Percentiles rank a stretch among this genome's conserved stretches.
These are phyloP conservation scores for Xylaria grammica DNA, from an alignment of 495 filamentous ascomycete genomes.

Conservation along the genomic window DNA sequence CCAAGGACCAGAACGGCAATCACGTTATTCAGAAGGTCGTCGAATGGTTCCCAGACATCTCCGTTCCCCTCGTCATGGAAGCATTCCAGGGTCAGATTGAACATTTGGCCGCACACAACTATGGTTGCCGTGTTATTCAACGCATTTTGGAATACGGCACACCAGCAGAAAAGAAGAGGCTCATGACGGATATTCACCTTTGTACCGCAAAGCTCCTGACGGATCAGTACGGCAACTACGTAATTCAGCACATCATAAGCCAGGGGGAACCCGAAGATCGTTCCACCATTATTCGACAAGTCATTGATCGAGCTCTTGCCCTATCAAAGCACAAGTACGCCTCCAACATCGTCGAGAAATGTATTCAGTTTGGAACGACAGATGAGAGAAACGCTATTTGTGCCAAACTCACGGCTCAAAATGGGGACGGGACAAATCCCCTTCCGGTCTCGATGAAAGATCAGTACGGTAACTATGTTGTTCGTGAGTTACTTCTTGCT, in stretches of 20 bases:
- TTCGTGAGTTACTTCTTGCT: slow-evolving; percentile 70
- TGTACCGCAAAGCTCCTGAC: slow-evolving; percentile 75
- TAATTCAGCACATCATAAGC: slow-evolving; percentile 91
- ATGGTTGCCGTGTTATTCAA: slow-evolving; percentile 94
- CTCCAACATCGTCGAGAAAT: slow-evolving; percentile 97
- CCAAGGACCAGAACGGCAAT: slow-evolving; percentile 93
- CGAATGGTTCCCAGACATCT: slow-evolving; percentile 78
- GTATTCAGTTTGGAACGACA: slow-evolving; percentile 73
- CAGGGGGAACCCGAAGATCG: slow-evolving; percentile 80
- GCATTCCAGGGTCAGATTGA: slow-evolving; percentile 83
- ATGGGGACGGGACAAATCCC: slow-evolving; percentile 68
- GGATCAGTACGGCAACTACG: slow-evolving; percentile 96
- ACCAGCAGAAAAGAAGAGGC: slow-evolving; percentile 67
- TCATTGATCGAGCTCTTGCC: slow-evolving; percentile 71
- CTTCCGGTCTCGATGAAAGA: slow-evolving; percentile 84
- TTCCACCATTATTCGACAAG: slow-evolving; percentile 70
- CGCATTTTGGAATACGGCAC: slow-evolving; percentile 88
- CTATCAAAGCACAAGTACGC: slow-evolving; percentile 96
- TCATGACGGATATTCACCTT: slow-evolving; percentile 79
- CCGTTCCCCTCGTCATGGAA: slow-evolving; percentile 88
- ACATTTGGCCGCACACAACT: slow-evolving; percentile 76
- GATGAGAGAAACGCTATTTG: slow-evolving; percentile 77
- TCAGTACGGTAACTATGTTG: slow-evolving; percentile 94
- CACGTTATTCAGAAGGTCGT: slow-evolving; percentile 97
- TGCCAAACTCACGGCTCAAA: slow-evolving; percentile 61